Base-by-base conservation (phyloP, 495 filamentous ascomycete species). In the Chaetomium tenue region DNA sequence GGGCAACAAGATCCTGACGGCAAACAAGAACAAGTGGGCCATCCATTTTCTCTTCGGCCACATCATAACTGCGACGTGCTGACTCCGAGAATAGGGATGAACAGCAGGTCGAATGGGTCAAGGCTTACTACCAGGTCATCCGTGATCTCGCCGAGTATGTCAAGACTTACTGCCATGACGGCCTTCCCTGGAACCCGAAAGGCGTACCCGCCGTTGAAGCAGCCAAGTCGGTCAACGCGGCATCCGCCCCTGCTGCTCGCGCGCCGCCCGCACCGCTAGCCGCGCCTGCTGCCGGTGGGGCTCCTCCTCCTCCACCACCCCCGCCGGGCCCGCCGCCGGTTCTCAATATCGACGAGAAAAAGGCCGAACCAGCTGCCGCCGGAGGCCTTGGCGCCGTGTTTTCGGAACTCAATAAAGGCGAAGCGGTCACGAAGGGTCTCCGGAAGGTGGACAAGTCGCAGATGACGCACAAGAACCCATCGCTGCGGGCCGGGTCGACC, bases 391-490 rank as follows among this genome's bases (percentile, higher is more conserved):
- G 84, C 47, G 89, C 92, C 50, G 91, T 99, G 0, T 97, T 99
- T 74, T 87, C 85, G 60, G 87, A 97, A 65, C 82, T 99, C 65
- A 98, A 96, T 75, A 87, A 90, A 69, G 94, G 94, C 59, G 87
- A 90, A 65, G 77, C 82, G 25, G 90, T 99, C 65, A 99, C 94
- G 16, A 86, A 88, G 60, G 87, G 91, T 44, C 83, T 99, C 18
- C 86, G 89, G 60, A 99, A 96, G 79, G 94, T 99, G 30, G 92
- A 96, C 77, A 91, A 87, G 70, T 91, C 88, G 23, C 78, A 97
- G 71, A 96, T 97, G 92, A 98, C 94, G 53, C 94, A 99, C 81
- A 98, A 97, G 81, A 99, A 99, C 78, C 94, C 95, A n/a, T 84
- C 85, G 23, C 82, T 99, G 26, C 88, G 94, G 44, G 86, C 89